These are phyloP conservation scores for Chamaenerion angustifolium DNA, from an alignment of 345 rosid genomes.

Conservation along the genomic window DNA sequence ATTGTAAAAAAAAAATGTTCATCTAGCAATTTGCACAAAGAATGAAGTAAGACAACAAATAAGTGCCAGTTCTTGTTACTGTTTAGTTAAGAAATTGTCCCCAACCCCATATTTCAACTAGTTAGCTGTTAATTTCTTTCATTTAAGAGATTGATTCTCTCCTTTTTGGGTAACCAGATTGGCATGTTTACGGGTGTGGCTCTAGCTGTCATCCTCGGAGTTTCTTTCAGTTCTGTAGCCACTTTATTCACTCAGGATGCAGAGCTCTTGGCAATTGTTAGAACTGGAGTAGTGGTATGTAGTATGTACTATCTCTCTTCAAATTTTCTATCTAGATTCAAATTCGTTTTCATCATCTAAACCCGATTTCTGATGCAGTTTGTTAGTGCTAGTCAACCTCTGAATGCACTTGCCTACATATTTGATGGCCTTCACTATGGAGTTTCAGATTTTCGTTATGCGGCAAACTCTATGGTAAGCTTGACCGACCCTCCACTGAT, in stretches of 20 bases:
- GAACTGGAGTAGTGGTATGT: slow-evolving; percentile 68
- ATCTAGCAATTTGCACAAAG: no score
- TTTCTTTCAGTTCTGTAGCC: slow-evolving; percentile 57
- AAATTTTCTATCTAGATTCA: not conserved
- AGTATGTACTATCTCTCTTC: not conserved
- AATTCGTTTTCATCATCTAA: not conserved
- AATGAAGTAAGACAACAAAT: no score
- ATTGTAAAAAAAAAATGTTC: no score
- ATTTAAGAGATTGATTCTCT: not conserved
- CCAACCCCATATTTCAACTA: not conserved
- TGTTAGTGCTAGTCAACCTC: slow-evolving; percentile 7
- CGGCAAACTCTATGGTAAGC: slow-evolving; percentile 39
- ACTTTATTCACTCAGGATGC: slow-evolving; percentile 72
- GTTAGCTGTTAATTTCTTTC: not conserved
- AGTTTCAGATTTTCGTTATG: slow-evolving; percentile 29
- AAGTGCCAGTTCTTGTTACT: no score
- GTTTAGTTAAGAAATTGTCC: no score
- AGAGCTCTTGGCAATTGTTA: slow-evolving; percentile 52
- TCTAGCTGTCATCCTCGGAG: slow-evolving; percentile 55
- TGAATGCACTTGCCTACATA: slow-evolving; percentile 28
- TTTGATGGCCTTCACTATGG: slow-evolving; percentile 42
- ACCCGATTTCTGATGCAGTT: not conserved
- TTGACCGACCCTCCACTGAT: slow-evolving; percentile 5
- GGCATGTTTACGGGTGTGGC: slow-evolving; percentile 54
- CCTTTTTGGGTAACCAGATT: slow-evolving; percentile 38